Evolutionary conservation across 208 protist genomes (phyloP).

Genomic region (Jaenimonas drosophilae): DNA sequence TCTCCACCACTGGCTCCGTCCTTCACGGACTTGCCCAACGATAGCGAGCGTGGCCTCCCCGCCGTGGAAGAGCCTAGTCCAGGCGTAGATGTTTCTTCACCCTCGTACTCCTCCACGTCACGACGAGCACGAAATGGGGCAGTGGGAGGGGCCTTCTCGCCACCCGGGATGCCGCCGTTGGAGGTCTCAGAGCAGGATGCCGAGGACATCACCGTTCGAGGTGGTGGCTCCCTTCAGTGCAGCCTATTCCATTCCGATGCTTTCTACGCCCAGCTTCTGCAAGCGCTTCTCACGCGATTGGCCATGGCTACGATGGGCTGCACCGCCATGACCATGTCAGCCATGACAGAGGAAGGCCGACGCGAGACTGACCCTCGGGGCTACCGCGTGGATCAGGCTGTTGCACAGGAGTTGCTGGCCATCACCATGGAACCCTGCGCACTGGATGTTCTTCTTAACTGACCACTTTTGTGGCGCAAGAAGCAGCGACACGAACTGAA

Average conservation of each 20-base stretch:
- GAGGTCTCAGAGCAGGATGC: slow-evolving; percentile 55
- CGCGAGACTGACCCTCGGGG: not conserved
- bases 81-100: no score
- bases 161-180: not conserved
- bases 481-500: not conserved
- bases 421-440: slow-evolving; percentile 62
- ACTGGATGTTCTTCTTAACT: slow-evolving; percentile 65
- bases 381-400: slow-evolving; percentile 10
- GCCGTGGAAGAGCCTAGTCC: no score
- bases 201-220: slow-evolving; percentile 50
- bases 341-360: not conserved
- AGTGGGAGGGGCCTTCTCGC: no score
- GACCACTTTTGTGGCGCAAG: no score
- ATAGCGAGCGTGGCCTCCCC: not conserved
- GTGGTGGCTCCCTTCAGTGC: slow-evolving; percentile 55
- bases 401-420: slow-evolving; percentile 61
- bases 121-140: no score
- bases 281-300: slow-evolving; percentile 52
- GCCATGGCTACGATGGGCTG: slow-evolving; percentile 37
- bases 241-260: slow-evolving; percentile 12
- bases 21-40: no score
- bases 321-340: slow-evolving; percentile 5
- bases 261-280: slow-evolving; percentile 53
- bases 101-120: not conserved
- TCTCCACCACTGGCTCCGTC: no score